phyloP scores from a whole-genome alignment of 2,329 filamentous ascomycete species.

The Plectosphaerella cucumerina region DNA sequence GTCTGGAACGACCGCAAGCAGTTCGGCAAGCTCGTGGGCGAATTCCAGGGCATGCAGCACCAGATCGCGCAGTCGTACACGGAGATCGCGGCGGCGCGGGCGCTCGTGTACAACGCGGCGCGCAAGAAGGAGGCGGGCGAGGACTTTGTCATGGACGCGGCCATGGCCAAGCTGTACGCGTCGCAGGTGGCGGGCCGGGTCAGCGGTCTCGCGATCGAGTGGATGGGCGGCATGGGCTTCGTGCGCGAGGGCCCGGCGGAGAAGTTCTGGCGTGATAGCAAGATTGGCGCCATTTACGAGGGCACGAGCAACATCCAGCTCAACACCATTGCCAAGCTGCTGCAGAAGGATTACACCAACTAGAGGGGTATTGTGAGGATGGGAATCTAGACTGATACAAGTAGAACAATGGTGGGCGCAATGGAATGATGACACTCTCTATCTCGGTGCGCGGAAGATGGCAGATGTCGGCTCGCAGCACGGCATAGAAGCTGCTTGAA shows the following conservation, averaged over 20 bases:
- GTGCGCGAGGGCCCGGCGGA: conserved; percentile 93
- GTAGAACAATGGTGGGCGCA: too few species aligned
- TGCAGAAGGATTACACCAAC: conserved; percentile 57
- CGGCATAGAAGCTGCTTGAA: too few species aligned
- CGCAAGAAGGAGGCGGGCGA: conserved; percentile 97
- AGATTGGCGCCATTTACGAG: conserved; percentile 98
- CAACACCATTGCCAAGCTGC: conserved; percentile 59
- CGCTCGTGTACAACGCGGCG: conserved; percentile 91
- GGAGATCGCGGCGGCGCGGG: conserved; percentile 86
- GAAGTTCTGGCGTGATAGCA: conserved; percentile 97
- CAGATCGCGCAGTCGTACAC: conserved; percentile 95
- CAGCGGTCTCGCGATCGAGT: conserved; percentile 83
- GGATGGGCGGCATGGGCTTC: conserved; percentile 99
- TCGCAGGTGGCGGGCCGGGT: conserved; percentile 90
- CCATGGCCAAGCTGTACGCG: conserved; percentile 96
- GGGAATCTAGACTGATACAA: neutral
- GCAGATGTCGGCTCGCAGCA: too few species aligned
- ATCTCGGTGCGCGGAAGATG: too few species aligned
- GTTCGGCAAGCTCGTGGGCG: conserved; percentile 87
- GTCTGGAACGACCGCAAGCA: conserved; percentile 98
- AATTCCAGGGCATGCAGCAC: conserved; percentile 99
- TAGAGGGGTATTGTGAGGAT: neutral
- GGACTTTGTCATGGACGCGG: conserved; percentile 91
- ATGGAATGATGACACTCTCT: too few species aligned
- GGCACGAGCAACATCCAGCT: conserved; percentile 77